These are phyloP conservation scores for Paecilomyces sp. DNA, from an alignment of 2,329 filamentous ascomycete species.

Conservation along the genomic window DNA sequence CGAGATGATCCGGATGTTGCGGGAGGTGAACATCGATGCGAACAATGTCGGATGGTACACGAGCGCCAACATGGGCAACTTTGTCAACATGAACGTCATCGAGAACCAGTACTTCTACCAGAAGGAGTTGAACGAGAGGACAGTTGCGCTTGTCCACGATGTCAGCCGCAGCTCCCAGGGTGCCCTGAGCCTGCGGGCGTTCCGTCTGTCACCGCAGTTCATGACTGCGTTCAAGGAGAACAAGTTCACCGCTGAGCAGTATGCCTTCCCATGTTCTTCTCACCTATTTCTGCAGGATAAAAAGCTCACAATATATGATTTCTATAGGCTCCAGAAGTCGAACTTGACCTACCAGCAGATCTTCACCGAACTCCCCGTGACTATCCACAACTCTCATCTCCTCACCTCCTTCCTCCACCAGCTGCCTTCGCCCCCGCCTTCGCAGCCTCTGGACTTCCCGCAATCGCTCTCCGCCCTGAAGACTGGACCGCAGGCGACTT, in stretches of 20 bases:
- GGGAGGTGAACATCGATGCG: slow-evolving; percentile 96
- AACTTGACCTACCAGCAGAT: slow-evolving; percentile 93
- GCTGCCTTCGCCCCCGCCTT: slow-evolving; percentile 61
- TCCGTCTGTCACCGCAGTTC: slow-evolving; percentile 80
- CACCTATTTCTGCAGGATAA: slow-evolving; percentile 9
- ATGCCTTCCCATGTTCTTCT: slow-evolving; percentile 30
- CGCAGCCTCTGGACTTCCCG: slow-evolving; percentile 66
- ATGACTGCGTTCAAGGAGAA: slow-evolving; percentile 90
- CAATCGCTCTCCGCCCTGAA: slow-evolving; percentile 71
- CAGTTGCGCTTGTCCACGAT: slow-evolving; percentile 87
- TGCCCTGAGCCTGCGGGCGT: slow-evolving; percentile 80
- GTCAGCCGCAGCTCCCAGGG: slow-evolving; percentile 93
- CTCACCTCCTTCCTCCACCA: slow-evolving; percentile 94
- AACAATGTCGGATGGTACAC: slow-evolving; percentile 99
- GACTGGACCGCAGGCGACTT: slow-evolving; percentile 52
- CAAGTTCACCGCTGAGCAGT: slow-evolving; percentile 97
- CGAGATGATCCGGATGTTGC: slow-evolving; percentile 94
- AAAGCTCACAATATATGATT: slow-evolving; percentile 15
- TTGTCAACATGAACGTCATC: slow-evolving; percentile 87
- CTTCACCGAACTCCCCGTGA: slow-evolving; percentile 79
- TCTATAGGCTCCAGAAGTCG: slow-evolving; percentile 76
- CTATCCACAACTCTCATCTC: slow-evolving; percentile 94
- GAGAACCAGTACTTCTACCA: slow-evolving; percentile 99
- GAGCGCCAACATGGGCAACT: slow-evolving; percentile 97
- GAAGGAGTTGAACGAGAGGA: slow-evolving; percentile 79